Evolutionary conservation across 2,329 filamentous ascomycete genomes (phyloP).

Genomic region (Diaporthe helianthi): DNA sequence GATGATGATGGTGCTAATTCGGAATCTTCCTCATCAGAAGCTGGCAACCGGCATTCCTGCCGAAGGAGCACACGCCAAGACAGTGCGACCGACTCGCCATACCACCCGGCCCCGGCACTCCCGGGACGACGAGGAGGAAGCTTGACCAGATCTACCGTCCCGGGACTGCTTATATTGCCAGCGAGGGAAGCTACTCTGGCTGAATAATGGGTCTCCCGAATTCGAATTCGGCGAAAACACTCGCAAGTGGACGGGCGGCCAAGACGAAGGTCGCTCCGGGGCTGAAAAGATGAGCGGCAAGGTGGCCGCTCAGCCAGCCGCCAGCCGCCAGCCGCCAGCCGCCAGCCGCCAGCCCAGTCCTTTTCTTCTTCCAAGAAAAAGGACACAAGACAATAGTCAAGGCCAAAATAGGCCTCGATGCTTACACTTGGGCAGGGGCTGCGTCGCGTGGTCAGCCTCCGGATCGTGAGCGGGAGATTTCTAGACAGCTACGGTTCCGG

Average conservation of each 20-base stretch:
- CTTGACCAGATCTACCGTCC: slow-evolving; percentile 15
- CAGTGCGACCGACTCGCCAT: not conserved
- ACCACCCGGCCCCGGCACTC: not conserved
- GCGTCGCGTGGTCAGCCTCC: not conserved
- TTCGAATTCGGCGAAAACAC: not conserved
- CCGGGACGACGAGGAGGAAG: slow-evolving; percentile 7
- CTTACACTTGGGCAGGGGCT: not conserved
- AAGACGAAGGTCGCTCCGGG: not conserved
- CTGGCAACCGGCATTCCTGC: not conserved
- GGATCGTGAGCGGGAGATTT: not conserved
- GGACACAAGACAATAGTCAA: not conserved
- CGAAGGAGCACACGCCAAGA: not conserved
- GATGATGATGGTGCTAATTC: slow-evolving; percentile 23
- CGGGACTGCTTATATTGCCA: not conserved
- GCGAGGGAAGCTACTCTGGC: slow-evolving; percentile 7
- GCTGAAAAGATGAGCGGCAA: not conserved
- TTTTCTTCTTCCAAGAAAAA: no score
- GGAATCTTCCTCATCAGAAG: not conserved
- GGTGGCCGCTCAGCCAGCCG: not conserved
- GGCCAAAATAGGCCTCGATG: not conserved
- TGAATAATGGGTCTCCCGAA: not conserved
- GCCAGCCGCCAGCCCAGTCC: no score
- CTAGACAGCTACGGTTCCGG: not conserved
- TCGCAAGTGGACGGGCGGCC: not conserved
- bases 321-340: not conserved